phyloP scores from a whole-genome alignment of 2,329 filamentous ascomycete species.

The Talaromyces albobiverticillius region DNA sequence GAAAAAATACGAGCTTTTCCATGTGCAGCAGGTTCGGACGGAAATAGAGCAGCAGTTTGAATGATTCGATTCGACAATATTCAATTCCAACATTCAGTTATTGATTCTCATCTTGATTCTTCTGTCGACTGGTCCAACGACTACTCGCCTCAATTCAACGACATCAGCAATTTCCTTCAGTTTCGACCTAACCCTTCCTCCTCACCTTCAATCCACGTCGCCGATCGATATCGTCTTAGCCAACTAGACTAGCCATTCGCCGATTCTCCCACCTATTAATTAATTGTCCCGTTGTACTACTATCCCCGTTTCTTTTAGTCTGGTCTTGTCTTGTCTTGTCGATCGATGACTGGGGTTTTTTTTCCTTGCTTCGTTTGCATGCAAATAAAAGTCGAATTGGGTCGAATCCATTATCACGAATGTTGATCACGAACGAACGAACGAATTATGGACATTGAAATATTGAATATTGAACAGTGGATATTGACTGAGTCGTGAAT shows the following conservation, averaged over 20 bases:
- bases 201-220: neutral
- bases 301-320: neutral
- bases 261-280: neutral
- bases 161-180: too few relatives aligned
- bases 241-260: too few relatives aligned
- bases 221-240: neutral
- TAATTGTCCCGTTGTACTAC: neutral
- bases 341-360: neutral
- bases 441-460: too few relatives aligned
- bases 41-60: slow-evolving; percentile 60
- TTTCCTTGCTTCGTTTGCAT: neutral
- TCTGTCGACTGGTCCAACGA: neutral
- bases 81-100: neutral
- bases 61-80: neutral
- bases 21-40: slow-evolving; percentile 89
- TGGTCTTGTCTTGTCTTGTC: neutral
- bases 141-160: too few relatives aligned
- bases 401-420: too few relatives aligned
- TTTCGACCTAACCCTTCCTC: neutral
- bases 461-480: too few relatives aligned
- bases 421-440: too few relatives aligned
- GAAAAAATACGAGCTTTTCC: slow-evolving; percentile 69
- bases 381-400: too few relatives aligned
- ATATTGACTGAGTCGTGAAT: too few relatives aligned
- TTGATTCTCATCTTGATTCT: neutral